phyloP scores from a whole-genome alignment of 495 filamentous ascomycete genomes.

The Talaromyces nanjingensis region DNA sequence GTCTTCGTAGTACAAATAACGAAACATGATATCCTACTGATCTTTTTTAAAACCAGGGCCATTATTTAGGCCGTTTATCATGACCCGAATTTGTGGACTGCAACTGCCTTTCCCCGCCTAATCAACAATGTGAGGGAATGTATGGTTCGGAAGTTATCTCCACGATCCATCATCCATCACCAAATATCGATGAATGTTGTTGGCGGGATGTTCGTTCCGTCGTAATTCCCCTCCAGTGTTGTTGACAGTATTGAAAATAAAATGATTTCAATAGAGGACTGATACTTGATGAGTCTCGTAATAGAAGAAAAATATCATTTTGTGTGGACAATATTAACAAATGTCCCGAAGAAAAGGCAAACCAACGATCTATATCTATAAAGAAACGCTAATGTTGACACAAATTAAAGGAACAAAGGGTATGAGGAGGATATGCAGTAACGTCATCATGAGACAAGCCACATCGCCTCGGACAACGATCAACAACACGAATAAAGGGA shows the following conservation, averaged over 20 bases:
- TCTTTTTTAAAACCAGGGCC: too few species aligned
- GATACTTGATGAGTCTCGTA: too few species aligned
- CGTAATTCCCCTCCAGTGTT: not conserved
- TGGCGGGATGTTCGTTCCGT: not conserved
- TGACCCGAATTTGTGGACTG: too few species aligned
- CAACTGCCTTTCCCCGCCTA: too few species aligned
- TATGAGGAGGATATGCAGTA: not conserved
- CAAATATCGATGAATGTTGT: too few species aligned
- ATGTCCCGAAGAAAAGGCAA: not conserved
- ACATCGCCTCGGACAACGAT: not conserved
- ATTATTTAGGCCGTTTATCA: too few species aligned
- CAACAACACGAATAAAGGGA: not conserved
- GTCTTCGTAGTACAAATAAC: too few species aligned
- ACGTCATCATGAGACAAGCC: slow-evolving; percentile 2
- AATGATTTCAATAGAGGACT: not conserved
- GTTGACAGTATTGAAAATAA: not conserved
- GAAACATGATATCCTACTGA: too few species aligned
- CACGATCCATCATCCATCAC: not conserved
- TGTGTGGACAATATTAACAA: not conserved
- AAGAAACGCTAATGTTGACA: not conserved
- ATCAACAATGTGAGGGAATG: too few species aligned
- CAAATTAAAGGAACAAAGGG: not conserved
- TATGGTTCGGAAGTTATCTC: not conserved
- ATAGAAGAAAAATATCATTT: not conserved
- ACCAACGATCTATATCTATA: not conserved